These are phyloP conservation scores for Mucor sp. DNA, from an alignment of 371 early-diverging fungal species.

Conservation along the genomic window DNA sequence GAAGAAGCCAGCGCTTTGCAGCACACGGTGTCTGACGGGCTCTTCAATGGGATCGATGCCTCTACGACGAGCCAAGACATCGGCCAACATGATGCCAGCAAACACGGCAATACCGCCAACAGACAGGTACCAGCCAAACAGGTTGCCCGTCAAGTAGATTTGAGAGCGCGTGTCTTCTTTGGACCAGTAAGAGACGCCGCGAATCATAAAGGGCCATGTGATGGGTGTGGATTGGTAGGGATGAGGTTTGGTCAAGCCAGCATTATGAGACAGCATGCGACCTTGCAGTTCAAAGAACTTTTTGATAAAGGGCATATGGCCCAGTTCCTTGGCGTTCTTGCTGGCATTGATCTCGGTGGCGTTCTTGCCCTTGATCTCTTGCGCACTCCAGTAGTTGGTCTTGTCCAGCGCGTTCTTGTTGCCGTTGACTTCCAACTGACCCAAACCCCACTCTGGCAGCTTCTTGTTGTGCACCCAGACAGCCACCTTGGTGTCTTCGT, in stretches of 20 bases:
- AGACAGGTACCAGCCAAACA: constrained; percentile 90
- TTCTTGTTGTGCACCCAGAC: constrained; percentile 74
- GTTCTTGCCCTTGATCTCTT: constrained; percentile 68
- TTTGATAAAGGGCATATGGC: constrained; percentile 65
- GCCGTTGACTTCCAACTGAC: constrained; percentile 95
- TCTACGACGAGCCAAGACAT: constrained; percentile 69
- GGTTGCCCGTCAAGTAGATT: constrained; percentile 98
- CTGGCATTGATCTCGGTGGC: constrained; percentile 41
- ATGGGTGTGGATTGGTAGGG: constrained; percentile 88
- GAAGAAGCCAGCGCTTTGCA: constrained; percentile 79
- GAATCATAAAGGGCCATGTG: constrained; percentile 89
- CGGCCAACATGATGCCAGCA: constrained; percentile 56
- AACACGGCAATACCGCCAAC: constrained; percentile 60
- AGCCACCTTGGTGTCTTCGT: constrained; percentile 81
- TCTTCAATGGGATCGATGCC: constrained; percentile 70
- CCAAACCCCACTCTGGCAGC: constrained; percentile 96
- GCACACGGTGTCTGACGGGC: constrained; percentile 61
- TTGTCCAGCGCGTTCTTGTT: constrained; percentile 82
- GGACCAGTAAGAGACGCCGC: constrained; percentile 96
- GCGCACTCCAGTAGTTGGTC: constrained; percentile 79
- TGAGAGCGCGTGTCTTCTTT: constrained; percentile 66
- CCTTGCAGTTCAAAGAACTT: constrained; percentile 92
- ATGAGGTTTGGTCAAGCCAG: constrained; percentile 87
- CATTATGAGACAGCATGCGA: constrained; percentile 91
- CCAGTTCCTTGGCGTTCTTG: constrained; percentile 38